Base-by-base conservation (phyloP, 2,329 filamentous ascomycete genomes). In the Herpotrichia juniperi region DNA sequence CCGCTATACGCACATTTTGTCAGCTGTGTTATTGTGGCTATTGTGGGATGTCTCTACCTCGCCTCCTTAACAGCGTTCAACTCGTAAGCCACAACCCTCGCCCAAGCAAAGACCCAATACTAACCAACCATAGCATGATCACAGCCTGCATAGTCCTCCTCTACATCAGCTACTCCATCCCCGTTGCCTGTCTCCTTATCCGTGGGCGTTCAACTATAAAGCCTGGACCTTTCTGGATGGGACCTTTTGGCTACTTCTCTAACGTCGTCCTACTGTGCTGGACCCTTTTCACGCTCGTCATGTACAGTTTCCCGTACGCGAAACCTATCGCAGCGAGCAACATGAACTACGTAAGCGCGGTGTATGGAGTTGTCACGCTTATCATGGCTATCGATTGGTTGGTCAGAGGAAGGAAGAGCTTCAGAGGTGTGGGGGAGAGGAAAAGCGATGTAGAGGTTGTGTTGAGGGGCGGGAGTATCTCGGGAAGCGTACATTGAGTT, bases 241-340 rank as follows among this genome's bases (percentile, higher is more conserved):
- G 78, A 1, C 68, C 67, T 4, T 34, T 78, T 35, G 79, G 79
- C 1, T 51, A 75, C 19, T 59, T 76, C 39, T 64, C 74, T 12
- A 81, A 81, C 54, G 62, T 74, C 16, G 68, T 81, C 6, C 67
- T 79, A 0, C 64, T 81, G 12, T 35, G 61, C 12, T 82, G 79
- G 79, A 81, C 78, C 0, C 31, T 75, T 24, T 80, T 82, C 56
- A 80, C 80, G 0, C 69, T 82, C 43, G 57, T 82, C 45, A 79
- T 82, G 66, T 81, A 78, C 63, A 64, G 53, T 16, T 69, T 72
- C 48, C 70, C 70, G 0, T 72, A 71, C 46, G 50, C 62, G 9
- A 64, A 62, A 40, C 69, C 70, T 11, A 66, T 72, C 12, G 9
- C 19, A 5, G 53, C 68, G 4, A 53, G 63, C n/a, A 70, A 67